A percentile compares a stretch with the other conserved stretches of the same genome.
These are phyloP conservation scores for Dentipellis fragilis DNA, from an alignment of 768 basidiomycete species.

Conservation along the genomic window DNA sequence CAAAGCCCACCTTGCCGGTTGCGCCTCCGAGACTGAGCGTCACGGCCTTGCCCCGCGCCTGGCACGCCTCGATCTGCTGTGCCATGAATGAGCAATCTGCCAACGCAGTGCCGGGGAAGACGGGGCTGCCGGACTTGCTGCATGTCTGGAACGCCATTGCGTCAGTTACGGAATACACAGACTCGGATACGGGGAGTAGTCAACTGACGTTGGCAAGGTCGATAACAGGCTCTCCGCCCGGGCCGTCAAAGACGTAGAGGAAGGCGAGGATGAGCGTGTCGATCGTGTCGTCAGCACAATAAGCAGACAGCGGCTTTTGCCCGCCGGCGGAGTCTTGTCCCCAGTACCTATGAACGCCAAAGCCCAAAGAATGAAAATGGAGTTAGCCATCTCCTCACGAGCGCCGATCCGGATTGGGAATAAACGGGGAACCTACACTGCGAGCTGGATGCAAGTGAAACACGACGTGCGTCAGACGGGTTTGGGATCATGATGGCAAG, in stretches of 20 bases:
- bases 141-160: too few species aligned
- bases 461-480: conserved; percentile 14
- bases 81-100: conserved; percentile 54
- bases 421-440: conserved; percentile 9
- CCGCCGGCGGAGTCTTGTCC: conserved; percentile 28
- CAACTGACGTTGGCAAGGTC: conserved; percentile 46
- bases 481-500: conserved; percentile 10
- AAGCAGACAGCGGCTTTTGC: conserved; percentile 39
- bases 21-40: conserved; percentile 32
- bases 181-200: neutral
- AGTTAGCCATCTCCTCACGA: too few species aligned
- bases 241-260: conserved; percentile 46
- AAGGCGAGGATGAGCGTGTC: conserved; percentile 56
- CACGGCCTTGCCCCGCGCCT: conserved; percentile 31
- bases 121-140: conserved; percentile 39
- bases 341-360: conserved; percentile 34
- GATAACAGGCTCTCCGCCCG: conserved; percentile 46
- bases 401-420: conserved; percentile 34
- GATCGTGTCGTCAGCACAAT: conserved; percentile 50
- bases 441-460: conserved; percentile 12
- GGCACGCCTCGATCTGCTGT: conserved; percentile 52
- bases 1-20: conserved; percentile 52
- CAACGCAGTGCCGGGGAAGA: conserved; percentile 53
- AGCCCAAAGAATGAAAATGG: conserved; percentile 25
- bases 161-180: too few species aligned